A percentile compares a stretch with the other conserved stretches of the same genome.
These are phyloP conservation scores for Jamesozyma hellenica DNA, from an alignment of 805 yeast species.

Conservation along the genomic window DNA sequence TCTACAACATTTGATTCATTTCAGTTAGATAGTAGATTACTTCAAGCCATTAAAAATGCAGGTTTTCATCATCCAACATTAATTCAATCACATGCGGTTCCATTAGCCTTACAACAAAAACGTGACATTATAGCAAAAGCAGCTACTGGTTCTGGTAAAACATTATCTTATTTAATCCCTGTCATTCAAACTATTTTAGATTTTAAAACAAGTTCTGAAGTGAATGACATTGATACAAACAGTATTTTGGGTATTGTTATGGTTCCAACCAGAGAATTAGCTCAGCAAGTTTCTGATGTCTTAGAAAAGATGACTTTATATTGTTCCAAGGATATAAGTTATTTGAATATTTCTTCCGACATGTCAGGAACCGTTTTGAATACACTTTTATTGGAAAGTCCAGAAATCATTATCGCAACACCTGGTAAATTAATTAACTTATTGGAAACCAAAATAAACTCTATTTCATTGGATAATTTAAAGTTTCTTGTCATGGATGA, in stretches of 20 bases:
- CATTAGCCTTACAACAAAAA: slow-evolving; percentile 79
- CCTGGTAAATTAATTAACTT: slow-evolving; percentile 64
- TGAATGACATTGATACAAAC: slow-evolving; percentile 11
- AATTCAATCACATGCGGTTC: slow-evolving; percentile 86
- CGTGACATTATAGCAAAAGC: slow-evolving; percentile 92
- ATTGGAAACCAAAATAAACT: slow-evolving; percentile 37
- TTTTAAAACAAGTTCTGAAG: slow-evolving; percentile 26
- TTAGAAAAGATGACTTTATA: slow-evolving; percentile 56
- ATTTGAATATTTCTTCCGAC: slow-evolving; percentile 54
- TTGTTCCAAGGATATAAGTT: slow-evolving; percentile 55
- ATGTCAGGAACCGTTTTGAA: slow-evolving; percentile 60
- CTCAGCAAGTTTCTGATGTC: slow-evolving; percentile 72
- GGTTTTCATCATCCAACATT: slow-evolving; percentile 84
- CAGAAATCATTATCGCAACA: slow-evolving; percentile 77
- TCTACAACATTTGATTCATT: slow-evolving; percentile 63
- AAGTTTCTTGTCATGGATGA: slow-evolving; percentile 82
- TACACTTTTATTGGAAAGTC: slow-evolving; percentile 60
- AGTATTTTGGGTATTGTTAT: slow-evolving; percentile 54
- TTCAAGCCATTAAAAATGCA: slow-evolving; percentile 71
- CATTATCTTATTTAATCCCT: slow-evolving; percentile 84
- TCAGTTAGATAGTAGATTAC: slow-evolving; percentile 69
- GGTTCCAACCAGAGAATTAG: slow-evolving; percentile 89
- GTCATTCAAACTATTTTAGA: slow-evolving; percentile 66
- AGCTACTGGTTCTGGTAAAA: slow-evolving; percentile 92
- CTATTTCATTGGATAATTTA: slow-evolving; percentile 45